These are phyloP conservation scores for Scutellospora calospora DNA, from an alignment of 371 early-diverging fungal genomes.

Conservation along the genomic window DNA sequence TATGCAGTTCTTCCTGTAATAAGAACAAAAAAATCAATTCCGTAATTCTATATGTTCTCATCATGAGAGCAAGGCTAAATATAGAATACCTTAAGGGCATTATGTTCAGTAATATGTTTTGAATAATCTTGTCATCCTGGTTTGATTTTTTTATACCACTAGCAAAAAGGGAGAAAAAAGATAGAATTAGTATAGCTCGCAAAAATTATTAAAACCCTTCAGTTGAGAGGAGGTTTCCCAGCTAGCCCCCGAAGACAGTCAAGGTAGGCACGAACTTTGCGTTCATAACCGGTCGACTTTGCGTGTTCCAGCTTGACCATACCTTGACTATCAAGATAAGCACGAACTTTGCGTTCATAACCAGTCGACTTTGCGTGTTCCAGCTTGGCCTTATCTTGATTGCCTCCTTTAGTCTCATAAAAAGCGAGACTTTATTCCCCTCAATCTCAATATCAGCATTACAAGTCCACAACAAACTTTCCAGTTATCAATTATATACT, in stretches of 20 bases:
- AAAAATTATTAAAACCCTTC: neutral
- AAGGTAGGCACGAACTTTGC: neutral
- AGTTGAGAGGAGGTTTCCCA: conserved; percentile 18
- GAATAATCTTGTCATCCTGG: conserved; percentile 32
- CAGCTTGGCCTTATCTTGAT: conserved; percentile 34
- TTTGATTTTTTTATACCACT: conserved; percentile 26
- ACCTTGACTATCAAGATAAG: conserved; percentile 15
- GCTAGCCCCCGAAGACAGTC: too few relatives aligned
- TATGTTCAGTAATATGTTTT: conserved; percentile 38
- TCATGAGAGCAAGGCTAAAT: conserved; percentile 29
- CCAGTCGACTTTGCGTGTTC: conserved; percentile 40
- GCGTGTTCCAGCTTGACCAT: conserved; percentile 25
- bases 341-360: conserved; percentile 37
- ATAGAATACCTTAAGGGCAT: conserved; percentile 40
- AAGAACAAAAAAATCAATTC: conserved; percentile 29
- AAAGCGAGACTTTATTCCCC: conserved; percentile 25
- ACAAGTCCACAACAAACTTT: conserved; percentile 38
- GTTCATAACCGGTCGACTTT: conserved; percentile 32
- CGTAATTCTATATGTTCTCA: conserved; percentile 31
- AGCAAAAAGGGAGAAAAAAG: neutral
- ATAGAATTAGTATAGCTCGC: neutral
- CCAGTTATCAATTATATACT: conserved; percentile 37
- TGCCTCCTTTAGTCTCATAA: conserved; percentile 44
- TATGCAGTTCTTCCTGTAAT: conserved; percentile 39
- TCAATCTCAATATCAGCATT: conserved; percentile 4